Base-by-base conservation (phyloP, 306 rosid species). In the Dalbergia oliveri region DNA sequence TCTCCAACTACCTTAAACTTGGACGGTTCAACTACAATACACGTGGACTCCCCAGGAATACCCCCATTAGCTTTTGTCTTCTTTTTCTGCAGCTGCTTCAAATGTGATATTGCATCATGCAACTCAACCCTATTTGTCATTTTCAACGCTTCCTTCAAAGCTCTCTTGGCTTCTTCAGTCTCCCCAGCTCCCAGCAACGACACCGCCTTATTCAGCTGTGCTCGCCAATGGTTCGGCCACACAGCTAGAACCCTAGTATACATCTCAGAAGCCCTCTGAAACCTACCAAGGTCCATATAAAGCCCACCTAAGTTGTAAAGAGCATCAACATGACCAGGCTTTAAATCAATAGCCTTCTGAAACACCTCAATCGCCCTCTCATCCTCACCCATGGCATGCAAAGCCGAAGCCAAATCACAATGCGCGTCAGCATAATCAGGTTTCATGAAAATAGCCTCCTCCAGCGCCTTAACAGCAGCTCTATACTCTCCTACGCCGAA, bases 181-280 rank as follows among this genome's bases (percentile, higher is more conserved):
- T 96, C 99, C 73, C 92, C 90, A 33, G 98, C 99, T 69, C 99
- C 98, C 68, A 96, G 82, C 85, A 96, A 81, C 0, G 99, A 96
- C 78, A 96, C 99, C 4, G 99, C 99, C 86, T 92, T 96, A 84
- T 96, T 96, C 43, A 96, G 96, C 88, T 96, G 99, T 0, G 99
- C 99, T 69, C 99, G 88, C 99, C 99, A 96, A 87, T 96, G 99
- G 87, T 87, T 93, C 0, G 98, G 99, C 97, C 97, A 90, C 51
- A 96, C 98, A 15, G 97, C 90, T 62, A 96, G 86, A 86, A 96
- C 98, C 85, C 97, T 89, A 8, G 99, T 84, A 70, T 93, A 96
- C 99, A 96, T 96, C 89, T 96, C 99, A 4, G 98, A 93, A 79
- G 99, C 98, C 88, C 99, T 90, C 78, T 86, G 97, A 62, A 93